Evolutionary conservation across 345 rosid genomes (phyloP).

Genomic region (Rubroshorea leprosula): DNA sequence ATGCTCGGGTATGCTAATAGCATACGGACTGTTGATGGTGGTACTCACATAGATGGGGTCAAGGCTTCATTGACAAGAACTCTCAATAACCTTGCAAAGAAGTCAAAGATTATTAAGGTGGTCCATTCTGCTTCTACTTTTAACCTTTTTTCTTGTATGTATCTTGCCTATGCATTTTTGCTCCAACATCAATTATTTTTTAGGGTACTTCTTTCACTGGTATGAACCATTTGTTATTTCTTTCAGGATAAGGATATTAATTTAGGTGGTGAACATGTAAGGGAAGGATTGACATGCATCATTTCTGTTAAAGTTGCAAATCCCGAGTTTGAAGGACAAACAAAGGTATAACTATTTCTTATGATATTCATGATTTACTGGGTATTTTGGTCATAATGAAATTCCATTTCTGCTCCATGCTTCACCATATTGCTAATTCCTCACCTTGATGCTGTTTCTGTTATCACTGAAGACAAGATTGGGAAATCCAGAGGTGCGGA

Average conservation of each 20-base stretch:
- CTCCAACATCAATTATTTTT: too few species aligned
- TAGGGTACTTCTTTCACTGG: not conserved
- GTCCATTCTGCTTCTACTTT: slow-evolving; percentile 9
- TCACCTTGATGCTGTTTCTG: slow-evolving; percentile 12
- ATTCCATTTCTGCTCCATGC: not conserved
- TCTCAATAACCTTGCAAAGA: slow-evolving; percentile 80
- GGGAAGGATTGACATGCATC: slow-evolving; percentile 95
- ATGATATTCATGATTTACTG: slow-evolving; percentile 5
- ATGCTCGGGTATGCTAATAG: slow-evolving; percentile 93
- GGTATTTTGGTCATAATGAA: not conserved
- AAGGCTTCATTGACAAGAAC: slow-evolving; percentile 90
- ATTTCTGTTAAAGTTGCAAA: slow-evolving; percentile 94
- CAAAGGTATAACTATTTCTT: slow-evolving; percentile 56
- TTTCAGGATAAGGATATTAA: slow-evolving; percentile 87
- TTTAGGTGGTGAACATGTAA: slow-evolving; percentile 91
- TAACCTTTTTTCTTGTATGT: not conserved
- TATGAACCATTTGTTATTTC: slow-evolving; percentile 14
- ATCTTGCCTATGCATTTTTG: too few species aligned
- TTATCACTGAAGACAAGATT: slow-evolving; percentile 68
- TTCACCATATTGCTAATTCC: slow-evolving; percentile 4
- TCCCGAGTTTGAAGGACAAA: slow-evolving; percentile 99
- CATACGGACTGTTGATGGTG: slow-evolving; percentile 94
- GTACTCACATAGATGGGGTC: slow-evolving; percentile 92
- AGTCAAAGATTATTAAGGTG: slow-evolving; percentile 82
- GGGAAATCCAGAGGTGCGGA: slow-evolving; percentile 99